phyloP scores from a whole-genome alignment of 768 basidiomycete genomes.

The Infundibulicybe gibba region DNA sequence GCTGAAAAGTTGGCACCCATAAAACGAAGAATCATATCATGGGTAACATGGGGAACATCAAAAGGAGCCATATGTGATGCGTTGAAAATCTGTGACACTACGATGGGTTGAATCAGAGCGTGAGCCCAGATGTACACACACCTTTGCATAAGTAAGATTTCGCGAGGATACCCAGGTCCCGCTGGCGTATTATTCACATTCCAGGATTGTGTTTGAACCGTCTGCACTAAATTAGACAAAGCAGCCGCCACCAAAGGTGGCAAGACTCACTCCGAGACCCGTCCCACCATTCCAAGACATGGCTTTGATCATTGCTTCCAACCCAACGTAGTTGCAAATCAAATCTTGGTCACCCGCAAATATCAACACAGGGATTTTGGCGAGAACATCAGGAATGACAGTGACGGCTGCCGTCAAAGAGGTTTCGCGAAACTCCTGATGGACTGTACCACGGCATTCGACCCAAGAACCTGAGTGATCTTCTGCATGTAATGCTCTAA shows the following conservation, averaged over 20 bases:
- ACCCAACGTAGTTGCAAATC: constrained; percentile 94
- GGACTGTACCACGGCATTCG: constrained; percentile 77
- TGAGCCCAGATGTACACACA: constrained; percentile 22
- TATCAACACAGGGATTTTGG: constrained; percentile 79
- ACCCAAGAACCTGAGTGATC: constrained; percentile 78
- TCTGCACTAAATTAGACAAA: constrained; percentile 32
- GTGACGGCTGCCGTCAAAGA: constrained; percentile 67
- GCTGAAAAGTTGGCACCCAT: constrained; percentile 88
- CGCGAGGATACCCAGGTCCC: constrained; percentile 86
- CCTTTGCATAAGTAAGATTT: constrained; percentile 92
- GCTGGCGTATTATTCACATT: constrained; percentile 70
- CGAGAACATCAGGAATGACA: constrained; percentile 75
- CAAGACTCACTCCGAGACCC: constrained; percentile 72
- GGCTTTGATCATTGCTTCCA: constrained; percentile 79
- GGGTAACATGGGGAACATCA: constrained; percentile 83
- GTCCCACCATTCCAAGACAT: constrained; percentile 84
- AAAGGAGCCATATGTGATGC: constrained; percentile 95
- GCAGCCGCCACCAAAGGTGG: not conserved
- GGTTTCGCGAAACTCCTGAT: constrained; percentile 51
- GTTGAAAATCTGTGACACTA: constrained; percentile 64
- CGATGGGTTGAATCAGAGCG: not conserved
- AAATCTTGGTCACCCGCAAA: constrained; percentile 96
- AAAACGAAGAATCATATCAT: constrained; percentile 99
- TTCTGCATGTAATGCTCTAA: constrained; percentile 76
- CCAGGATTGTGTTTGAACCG: constrained; percentile 71